Conservation (phyloP, 441 rosid species). For the Erodium trifolium region DNA sequence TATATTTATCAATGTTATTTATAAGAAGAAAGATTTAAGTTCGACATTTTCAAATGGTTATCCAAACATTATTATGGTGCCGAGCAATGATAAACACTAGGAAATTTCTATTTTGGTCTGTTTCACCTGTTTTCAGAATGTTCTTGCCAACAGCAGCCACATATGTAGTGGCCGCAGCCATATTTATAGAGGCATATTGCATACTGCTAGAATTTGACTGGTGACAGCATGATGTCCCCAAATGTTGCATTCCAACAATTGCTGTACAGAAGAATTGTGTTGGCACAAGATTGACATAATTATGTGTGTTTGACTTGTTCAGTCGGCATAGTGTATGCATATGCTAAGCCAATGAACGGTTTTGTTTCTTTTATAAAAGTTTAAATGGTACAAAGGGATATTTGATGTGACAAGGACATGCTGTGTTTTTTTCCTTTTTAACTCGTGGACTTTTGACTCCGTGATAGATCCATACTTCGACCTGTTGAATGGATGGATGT, state of each 20-base stretch:
- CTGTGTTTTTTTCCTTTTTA: no score
- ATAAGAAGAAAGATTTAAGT: background rate
- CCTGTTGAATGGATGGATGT: no score
- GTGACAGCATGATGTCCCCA: background rate
- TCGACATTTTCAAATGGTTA: background rate
- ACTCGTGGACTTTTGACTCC: no score
- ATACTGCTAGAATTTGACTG: background rate
- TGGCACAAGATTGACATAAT: background rate
- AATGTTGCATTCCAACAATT: background rate
- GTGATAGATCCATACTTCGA: no score
- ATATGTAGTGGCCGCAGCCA: background rate
- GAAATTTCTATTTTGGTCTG: background rate
- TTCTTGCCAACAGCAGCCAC: background rate
- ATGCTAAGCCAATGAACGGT: no score
- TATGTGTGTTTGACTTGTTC: background rate
- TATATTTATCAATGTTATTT: background rate
- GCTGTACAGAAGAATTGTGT: background rate
- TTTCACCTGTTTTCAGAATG: background rate
- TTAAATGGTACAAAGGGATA: no score
- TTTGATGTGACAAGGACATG: no score
- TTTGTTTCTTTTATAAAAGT: no score
- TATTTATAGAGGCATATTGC: no score
- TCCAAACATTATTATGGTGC: background rate
- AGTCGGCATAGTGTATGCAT: background rate
- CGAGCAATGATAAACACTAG: background rate